Evolutionary conservation across 1,139 yeast genomes (phyloP).

Genomic region (Kluyveromyces sp.): DNA sequence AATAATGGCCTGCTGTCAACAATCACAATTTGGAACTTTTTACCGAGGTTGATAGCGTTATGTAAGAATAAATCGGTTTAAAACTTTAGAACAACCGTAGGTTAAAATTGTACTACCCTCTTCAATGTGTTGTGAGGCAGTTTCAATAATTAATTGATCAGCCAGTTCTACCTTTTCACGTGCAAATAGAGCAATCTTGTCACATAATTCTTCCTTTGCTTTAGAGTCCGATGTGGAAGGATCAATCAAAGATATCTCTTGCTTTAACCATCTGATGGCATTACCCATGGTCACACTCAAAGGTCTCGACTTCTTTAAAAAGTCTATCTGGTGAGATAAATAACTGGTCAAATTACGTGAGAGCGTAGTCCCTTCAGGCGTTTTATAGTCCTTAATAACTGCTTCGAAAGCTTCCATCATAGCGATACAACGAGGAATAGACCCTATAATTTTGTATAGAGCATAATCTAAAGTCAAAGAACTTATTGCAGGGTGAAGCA

Average conservation of each 20-base stretch:
- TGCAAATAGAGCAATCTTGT: conserved; percentile 71
- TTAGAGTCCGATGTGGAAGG: conserved; percentile 49
- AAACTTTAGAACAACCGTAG: conserved; percentile 81
- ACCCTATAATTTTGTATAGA: conserved; percentile 81
- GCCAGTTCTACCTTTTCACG: conserved; percentile 80
- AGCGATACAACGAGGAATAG: conserved; percentile 73
- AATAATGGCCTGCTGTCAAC: conserved; percentile 95
- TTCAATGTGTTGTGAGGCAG: conserved; percentile 69
- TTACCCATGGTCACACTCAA: conserved; percentile 94
- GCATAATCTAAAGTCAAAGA: conserved; percentile 75
- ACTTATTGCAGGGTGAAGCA: conserved; percentile 82
- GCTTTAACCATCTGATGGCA: conserved; percentile 94
- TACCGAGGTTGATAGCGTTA: conserved; percentile 56
- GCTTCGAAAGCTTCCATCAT: conserved; percentile 81
- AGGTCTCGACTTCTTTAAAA: conserved; percentile 85
- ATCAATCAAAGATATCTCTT: conserved; percentile 69
- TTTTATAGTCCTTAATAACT: conserved; percentile 71
- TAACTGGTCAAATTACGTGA: conserved; percentile 85
- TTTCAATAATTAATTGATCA: conserved; percentile 73
- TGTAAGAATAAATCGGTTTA: conserved; percentile 66
- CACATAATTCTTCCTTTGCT: conserved; percentile 62
- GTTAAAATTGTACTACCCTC: conserved; percentile 78
- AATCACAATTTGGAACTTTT: conserved; percentile 70
- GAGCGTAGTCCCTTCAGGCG: conserved; percentile 80
- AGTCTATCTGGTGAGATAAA: conserved; percentile 90